Base-by-base conservation (phyloP, 1,139 yeast species). In the Taiozyma onychis region DNA sequence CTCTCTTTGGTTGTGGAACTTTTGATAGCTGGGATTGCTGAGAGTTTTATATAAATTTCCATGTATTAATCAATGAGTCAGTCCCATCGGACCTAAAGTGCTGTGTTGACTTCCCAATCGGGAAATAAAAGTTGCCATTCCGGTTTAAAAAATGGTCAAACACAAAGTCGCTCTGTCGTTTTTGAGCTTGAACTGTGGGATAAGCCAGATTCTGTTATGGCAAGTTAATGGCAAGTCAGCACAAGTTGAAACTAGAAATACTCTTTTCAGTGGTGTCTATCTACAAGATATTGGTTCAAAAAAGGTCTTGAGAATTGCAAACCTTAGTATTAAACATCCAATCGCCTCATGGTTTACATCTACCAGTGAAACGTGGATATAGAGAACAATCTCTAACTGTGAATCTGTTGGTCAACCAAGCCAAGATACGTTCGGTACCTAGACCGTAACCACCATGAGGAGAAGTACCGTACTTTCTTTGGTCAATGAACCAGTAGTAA, bases 381-480 rank as follows among this genome's bases (percentile, higher is more conserved):
- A 95, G 78, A 37, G 96, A 87, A 72, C 99, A 93, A 70, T 93
- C 99, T 76, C 98, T 87, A 56, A 93, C 98, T 41, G 99, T 95
- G 76, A 83, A 93, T 72, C 99, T 81, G 79, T 91, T 86, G 75
- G 97, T 90, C 68, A 93, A 79, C 99, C 99, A 93, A 39, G 99
- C 99, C 61, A 93, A 78, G 64, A 93, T 88, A 74, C 99, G 88
- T 76, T 93, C 99, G 47, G 97, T 88, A 59, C 99, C 99, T 59
- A 93, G 73, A 64, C 99, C 99, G 73, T 93, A 93, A 59, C 99
- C 99, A 70, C 99, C 99, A 67, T 93, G 99, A 46, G 97, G 97
- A 73, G 89, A 88, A 27, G 98, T 85, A 69, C 99, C 99, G 72
- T 95, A 91, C 73, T 86, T 86, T 73, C 99, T 85, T 74, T 86